A percentile compares a stretch with the other conserved stretches of the same genome.
These are phyloP conservation scores for Asterionellopsis glacialis DNA, from an alignment of 108 stramenopile genomes.

Conservation along the genomic window DNA sequence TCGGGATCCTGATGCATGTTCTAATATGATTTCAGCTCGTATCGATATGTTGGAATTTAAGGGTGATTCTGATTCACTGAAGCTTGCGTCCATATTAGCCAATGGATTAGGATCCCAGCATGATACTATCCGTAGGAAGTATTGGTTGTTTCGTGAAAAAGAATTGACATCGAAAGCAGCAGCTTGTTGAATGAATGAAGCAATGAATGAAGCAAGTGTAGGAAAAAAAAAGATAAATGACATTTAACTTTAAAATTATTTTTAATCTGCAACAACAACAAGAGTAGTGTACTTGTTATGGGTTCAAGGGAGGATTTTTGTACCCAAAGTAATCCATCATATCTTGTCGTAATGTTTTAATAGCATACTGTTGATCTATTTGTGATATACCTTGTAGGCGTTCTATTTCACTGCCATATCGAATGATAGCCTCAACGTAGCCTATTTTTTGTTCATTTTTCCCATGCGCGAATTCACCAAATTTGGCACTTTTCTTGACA, in stretches of 20 bases:
- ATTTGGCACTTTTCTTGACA: slow-evolving; percentile 16
- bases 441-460: slow-evolving; percentile 11
- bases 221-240: too few species aligned
- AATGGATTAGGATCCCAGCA: slow-evolving; percentile 31
- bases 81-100: slow-evolving; percentile 35
- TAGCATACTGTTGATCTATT: slow-evolving; percentile 18
- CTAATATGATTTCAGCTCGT: slow-evolving; percentile 48
- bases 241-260: too few species aligned
- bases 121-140: slow-evolving; percentile 72
- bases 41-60: slow-evolving; percentile 66
- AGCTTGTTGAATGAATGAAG: too few species aligned
- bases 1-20: slow-evolving; percentile 37
- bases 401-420: slow-evolving; percentile 7
- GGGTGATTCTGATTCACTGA: slow-evolving; percentile 35
- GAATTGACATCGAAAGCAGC: slow-evolving; percentile 7
- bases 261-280: too few species aligned
- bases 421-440: slow-evolving; percentile 16
- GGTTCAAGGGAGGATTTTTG: too few species aligned
- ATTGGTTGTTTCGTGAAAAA: slow-evolving; percentile 59
- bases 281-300: too few species aligned
- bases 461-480: slow-evolving; percentile 11
- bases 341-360: too few species aligned
- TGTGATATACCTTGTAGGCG: slow-evolving; percentile 7
- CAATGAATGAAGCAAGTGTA: too few species aligned
- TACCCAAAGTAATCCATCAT: too few species aligned